These are phyloP conservation scores for Gyrodon lividus DNA, from an alignment of 768 basidiomycete genomes.

Conservation along the genomic window DNA sequence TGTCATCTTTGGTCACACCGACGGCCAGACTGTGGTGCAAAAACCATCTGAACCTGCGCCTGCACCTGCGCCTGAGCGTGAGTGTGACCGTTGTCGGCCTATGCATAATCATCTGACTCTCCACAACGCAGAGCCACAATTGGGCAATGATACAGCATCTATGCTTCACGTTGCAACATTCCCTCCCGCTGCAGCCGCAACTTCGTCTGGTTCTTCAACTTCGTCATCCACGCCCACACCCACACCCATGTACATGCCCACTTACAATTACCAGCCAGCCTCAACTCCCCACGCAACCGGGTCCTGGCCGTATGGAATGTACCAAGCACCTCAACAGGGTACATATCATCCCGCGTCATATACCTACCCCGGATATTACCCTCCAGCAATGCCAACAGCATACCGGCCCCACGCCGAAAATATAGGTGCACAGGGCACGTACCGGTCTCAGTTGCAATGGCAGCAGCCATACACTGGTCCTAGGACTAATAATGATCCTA, in stretches of 20 bases:
- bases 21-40: conserved; percentile 62
- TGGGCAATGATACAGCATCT: conserved; percentile 8
- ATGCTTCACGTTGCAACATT: conserved; percentile 25
- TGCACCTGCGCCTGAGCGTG: conserved; percentile 43
- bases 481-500: conserved; percentile 35
- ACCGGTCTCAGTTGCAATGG: conserved; percentile 33
- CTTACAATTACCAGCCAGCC: conserved; percentile 22
- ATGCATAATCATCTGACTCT: conserved; percentile 7
- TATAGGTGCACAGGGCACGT: conserved; percentile 23
- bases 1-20: conserved; percentile 73
- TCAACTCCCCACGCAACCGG: conserved; percentile 21
- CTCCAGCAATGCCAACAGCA: conserved; percentile 9
- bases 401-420: conserved; percentile 15
- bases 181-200: conserved; percentile 13
- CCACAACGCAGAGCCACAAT: conserved; percentile 17
- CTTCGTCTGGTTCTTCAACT: conserved; percentile 23
- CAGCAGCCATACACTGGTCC: conserved; percentile 37
- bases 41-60: conserved; percentile 57
- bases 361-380: conserved; percentile 24
- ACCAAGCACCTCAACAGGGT: conserved; percentile 16
- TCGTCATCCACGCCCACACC: conserved; percentile 18
- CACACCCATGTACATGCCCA: conserved; percentile 18
- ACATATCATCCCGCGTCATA: conserved; percentile 21
- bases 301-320: conserved; percentile 35
- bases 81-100: conserved; percentile 22